A percentile compares a stretch with the other conserved stretches of the same genome.
phyloP scores from a whole-genome alignment of 805 yeast genomes.

The Saturnispora halmiae region DNA sequence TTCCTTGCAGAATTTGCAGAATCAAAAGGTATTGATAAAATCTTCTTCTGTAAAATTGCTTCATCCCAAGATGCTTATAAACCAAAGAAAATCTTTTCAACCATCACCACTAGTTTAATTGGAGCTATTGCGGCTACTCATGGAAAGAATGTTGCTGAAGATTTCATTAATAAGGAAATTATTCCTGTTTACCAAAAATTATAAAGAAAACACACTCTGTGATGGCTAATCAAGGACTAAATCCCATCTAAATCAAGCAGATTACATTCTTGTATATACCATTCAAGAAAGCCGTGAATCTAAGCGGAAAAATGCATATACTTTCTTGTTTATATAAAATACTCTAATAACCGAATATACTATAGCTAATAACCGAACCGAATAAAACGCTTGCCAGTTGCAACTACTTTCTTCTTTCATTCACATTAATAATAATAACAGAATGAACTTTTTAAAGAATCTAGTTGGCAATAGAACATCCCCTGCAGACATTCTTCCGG shows the following conservation, averaged over 20 bases:
- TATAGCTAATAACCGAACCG: too few species aligned
- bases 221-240: not conserved
- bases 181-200: slow-evolving; percentile 13
- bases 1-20: slow-evolving; percentile 46
- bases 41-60: slow-evolving; percentile 57
- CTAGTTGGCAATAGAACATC: slow-evolving; percentile 14
- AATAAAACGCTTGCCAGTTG: too few species aligned
- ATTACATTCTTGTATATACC: not conserved
- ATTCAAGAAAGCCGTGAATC: not conserved
- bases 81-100: slow-evolving; percentile 25
- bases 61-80: slow-evolving; percentile 20
- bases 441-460: slow-evolving; percentile 20
- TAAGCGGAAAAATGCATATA: not conserved
- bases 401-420: too few species aligned
- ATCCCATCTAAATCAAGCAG: too few species aligned
- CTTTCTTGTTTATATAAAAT: not conserved
- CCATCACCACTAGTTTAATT: slow-evolving; percentile 38
- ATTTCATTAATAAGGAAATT: slow-evolving; percentile 47
- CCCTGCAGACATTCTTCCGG: slow-evolving; percentile 31
- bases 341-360: not conserved
- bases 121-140: slow-evolving; percentile 60
- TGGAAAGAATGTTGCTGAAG: slow-evolving; percentile 51
- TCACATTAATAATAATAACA: too few species aligned
- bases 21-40: slow-evolving; percentile 36
- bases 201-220: too few species aligned